Percentiles rank a stretch among this genome's conserved stretches.
These are phyloP conservation scores for Astragalus glycyphyllos DNA, from an alignment of 306 rosid species.

Conservation along the genomic window DNA sequence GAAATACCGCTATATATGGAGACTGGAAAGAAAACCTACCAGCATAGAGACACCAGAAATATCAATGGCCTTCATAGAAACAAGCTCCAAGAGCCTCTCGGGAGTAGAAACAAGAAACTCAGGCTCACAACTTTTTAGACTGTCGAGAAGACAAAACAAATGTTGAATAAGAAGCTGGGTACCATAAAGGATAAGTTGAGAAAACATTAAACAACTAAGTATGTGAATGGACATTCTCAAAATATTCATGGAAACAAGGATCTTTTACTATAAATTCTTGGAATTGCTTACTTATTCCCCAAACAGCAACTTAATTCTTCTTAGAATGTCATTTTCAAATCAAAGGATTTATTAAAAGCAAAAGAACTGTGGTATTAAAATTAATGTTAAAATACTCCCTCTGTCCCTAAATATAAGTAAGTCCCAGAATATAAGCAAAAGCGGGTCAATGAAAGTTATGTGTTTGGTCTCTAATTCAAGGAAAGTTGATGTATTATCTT, in stretches of 20 bases:
- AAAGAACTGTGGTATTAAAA: neutral
- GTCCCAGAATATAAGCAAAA: no score
- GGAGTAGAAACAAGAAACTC: conserved; percentile 94
- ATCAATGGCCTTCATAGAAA: conserved; percentile 80
- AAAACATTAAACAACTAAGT: conserved; percentile 6
- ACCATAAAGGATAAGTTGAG: conserved; percentile 8
- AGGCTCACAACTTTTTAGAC: conserved; percentile 88
- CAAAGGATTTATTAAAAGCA: neutral
- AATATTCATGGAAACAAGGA: neutral
- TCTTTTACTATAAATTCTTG: neutral
- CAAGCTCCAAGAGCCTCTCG: conserved; percentile 92
- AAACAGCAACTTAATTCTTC: conserved; percentile 3
- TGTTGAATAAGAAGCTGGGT: conserved; percentile 41
- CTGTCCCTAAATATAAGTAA: no score
- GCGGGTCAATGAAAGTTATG: no score
- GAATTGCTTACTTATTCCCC: conserved; percentile 9
- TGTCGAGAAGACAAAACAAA: conserved; percentile 47
- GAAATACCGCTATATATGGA: neutral
- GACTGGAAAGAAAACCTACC: conserved; percentile 59
- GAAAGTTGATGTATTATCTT: neutral
- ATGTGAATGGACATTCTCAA: conserved; percentile 17
- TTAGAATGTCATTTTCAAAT: conserved; percentile 7
- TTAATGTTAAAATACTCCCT: neutral
- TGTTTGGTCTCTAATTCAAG: no score
- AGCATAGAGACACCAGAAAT: conserved; percentile 81